These are phyloP conservation scores for Apophysomyces elegans DNA, from an alignment of 371 early-diverging fungal genomes.

Conservation along the genomic window DNA sequence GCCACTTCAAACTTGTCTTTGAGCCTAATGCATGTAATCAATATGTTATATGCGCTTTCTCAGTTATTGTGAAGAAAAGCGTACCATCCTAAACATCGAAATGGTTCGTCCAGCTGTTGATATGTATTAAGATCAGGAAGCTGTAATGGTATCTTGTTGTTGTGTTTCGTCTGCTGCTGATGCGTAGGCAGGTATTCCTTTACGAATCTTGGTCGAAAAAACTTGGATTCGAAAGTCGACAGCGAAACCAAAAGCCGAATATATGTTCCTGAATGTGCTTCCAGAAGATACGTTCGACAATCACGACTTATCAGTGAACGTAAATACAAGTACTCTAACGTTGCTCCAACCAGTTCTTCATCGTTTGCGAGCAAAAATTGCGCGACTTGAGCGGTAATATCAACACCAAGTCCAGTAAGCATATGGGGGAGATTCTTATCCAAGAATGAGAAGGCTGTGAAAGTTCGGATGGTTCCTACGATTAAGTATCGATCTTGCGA, in stretches of 20 bases:
- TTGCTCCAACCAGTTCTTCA: conserved; percentile 63
- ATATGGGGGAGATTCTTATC: conserved; percentile 59
- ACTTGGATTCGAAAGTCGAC: conserved; percentile 27
- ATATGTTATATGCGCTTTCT: neutral
- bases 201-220: conserved; percentile 31
- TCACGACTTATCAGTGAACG: conserved; percentile 30
- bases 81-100: conserved; percentile 44
- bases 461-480: conserved; percentile 50
- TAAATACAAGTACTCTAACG: conserved; percentile 66
- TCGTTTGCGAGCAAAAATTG: conserved; percentile 60
- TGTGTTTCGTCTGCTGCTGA: conserved; percentile 1
- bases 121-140: conserved; percentile 34
- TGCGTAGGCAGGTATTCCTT: conserved; percentile 12
- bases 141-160: conserved; percentile 22
- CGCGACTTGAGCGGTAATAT: conserved; percentile 52
- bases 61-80: neutral
- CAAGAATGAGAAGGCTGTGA: conserved; percentile 54
- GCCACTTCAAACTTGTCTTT: conserved; percentile 43
- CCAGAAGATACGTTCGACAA: neutral
- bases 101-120: conserved; percentile 40
- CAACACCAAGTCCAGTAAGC: conserved; percentile 41
- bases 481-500: conserved; percentile 57
- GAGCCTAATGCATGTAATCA: conserved; percentile 18
- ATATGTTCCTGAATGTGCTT: neutral
- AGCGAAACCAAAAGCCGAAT: conserved; percentile 1